These are phyloP conservation scores for Lichtheimia ramosa DNA, from an alignment of 371 early-diverging fungal species.

Conservation along the genomic window DNA sequence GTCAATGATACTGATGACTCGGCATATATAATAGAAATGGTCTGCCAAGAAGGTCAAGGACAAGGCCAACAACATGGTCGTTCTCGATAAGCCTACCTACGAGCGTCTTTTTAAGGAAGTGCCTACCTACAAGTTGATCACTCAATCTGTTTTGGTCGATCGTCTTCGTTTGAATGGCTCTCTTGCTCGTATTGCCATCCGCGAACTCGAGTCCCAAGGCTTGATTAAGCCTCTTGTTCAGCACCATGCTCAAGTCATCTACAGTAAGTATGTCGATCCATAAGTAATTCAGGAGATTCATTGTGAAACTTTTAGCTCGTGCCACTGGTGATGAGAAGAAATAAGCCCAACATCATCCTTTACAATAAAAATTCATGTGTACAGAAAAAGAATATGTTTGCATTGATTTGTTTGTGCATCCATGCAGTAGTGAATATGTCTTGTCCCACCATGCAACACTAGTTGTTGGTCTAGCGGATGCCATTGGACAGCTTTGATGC, in stretches of 20 bases:
- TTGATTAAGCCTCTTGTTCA: conserved; percentile 87
- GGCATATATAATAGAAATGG: conserved; percentile 71
- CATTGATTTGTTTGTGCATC: no score
- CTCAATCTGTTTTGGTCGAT: conserved; percentile 97
- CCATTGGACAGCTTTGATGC: no score
- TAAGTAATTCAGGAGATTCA: background rate
- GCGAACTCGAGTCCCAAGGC: conserved; percentile 90
- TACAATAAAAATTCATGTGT: no score
- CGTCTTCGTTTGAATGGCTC: conserved; percentile 97
- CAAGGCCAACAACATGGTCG: conserved; percentile 96
- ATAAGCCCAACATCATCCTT: conserved; percentile 21
- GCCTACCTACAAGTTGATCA: conserved; percentile 98
- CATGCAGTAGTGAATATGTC: no score
- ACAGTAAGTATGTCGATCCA: conserved; percentile 55
- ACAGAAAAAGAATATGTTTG: no score
- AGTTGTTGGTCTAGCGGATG: no score
- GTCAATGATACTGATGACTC: background rate
- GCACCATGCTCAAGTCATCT: conserved; percentile 93
- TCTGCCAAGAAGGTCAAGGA: conserved; percentile 96
- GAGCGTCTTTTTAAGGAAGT: conserved; percentile 98
- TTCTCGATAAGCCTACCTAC: conserved; percentile 88
- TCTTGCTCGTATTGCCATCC: conserved; percentile 93
- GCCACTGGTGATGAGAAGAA: conserved; percentile 77
- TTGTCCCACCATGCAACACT: no score
- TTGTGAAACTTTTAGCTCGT: conserved; percentile 41